Evolutionary conservation across 2,329 filamentous ascomycete genomes (phyloP), one percentile per base, ranked within the genome.

Genomic region (Curvularia eragrostidis): DNA sequence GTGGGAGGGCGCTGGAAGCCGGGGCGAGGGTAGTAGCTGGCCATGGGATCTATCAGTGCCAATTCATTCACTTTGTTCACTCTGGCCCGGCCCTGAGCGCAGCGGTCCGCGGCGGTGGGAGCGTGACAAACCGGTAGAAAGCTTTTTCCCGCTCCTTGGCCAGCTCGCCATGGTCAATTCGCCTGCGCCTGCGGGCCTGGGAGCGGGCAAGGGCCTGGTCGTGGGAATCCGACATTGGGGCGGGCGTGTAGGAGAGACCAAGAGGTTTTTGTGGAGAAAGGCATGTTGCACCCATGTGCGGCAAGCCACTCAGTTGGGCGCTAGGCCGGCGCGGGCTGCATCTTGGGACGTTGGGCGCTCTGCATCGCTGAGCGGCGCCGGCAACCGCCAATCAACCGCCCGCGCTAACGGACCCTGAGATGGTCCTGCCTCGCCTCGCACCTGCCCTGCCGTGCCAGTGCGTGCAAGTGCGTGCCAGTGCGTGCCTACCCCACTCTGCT

Each of bases 111-210:
- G 24, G 24, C 42, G 21, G 15, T 7, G 21, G 21, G 36, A 24
- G 46, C 21, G 34, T 48, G 18, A 49, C 43, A 18, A 57, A 74
- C 73, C 72, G 67, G 61, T 75, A 75, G 62, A 75, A 75, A 53
- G 52, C 42, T 52, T 58, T 55, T 52, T 75, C 72, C 56, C 73
- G 70, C 56, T 75, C 72, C 32, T 69, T 73, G 6, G 66, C 65
- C 39, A 70, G 54, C 23, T 68, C 70, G 3, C 61, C 55, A 21
- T 70, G 65, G 44, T 71, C 67, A 65, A 71, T 73, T 28, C 65
- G 59, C 53, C 59, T 58, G 53, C 60, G 63, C 42, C 54, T 56
- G 47, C 53, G 52, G 24, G 53, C 61, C 30, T 54, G 59, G n/a
- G 63, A 54, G 41, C 63, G 62, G 24, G 62, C 26, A 38, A 53